Evolutionary conservation across 2,329 filamentous ascomycete genomes (phyloP), one percentile per base, ranked within the genome.

Genomic region (Colletotrichum lupini): DNA sequence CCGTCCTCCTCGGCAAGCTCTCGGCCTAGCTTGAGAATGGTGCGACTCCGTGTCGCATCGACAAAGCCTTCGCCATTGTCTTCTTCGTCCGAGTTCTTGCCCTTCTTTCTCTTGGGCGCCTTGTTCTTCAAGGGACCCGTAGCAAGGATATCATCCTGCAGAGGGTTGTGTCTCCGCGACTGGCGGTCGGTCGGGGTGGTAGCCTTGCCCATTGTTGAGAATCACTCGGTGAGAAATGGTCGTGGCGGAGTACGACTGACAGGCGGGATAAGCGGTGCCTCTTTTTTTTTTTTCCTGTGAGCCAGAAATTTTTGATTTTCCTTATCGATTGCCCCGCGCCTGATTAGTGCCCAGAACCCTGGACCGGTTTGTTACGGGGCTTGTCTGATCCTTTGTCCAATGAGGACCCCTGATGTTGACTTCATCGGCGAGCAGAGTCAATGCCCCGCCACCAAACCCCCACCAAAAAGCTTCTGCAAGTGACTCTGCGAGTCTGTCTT

Each of bases 21-120:
- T 78, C 95, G 93, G 68, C 96, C 96, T 78, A 98, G 94, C 77
- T 93, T 91, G 74, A 99, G 82, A 81, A 99, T 99, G 79, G 94
- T 95, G 77, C 92, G 90, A 70, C 96, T 98, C 22, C 95, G 92
- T 81, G 94, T 95, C 72, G 95, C 92, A 82, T 98, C 95, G 74
- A 99, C 91, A 79, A 93, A 98, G 76, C 88, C 86, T 74, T 93
- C 91, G 73, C 90, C 88, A 71, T 91, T 88, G 11, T 88, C 87
- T 37, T 89, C 87, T 42, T 91, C 88, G 72, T 90, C 89, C 63
- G 87, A 89, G 65, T 86, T 88, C 82, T 91, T 93, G 76, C 87
- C 86, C 83, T 92, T 93, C 82, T 92, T 93, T 77, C 88, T 88
- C 85, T 94, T 94, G 77, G 92, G 92, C 35, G 91, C 87, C 87